Conservation (phyloP, 768 basidiomycete species). For the Plicaturopsis crispa region DNA sequence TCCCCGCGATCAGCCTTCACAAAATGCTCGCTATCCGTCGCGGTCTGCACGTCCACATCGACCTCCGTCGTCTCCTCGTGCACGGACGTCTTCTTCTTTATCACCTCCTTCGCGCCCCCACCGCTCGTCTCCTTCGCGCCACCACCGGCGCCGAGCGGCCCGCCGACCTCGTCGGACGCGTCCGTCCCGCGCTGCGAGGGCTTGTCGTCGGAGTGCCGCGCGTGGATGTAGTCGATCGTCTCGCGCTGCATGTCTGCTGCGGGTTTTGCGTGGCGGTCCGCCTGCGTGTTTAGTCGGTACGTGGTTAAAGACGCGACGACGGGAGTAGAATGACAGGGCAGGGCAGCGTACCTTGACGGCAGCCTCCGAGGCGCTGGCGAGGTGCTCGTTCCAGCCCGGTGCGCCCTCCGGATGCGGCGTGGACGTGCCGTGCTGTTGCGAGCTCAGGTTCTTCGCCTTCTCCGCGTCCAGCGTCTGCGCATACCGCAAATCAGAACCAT, state of each 20-base stretch:
- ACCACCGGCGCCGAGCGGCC: slow-evolving; percentile 20
- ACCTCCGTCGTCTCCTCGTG: slow-evolving; percentile 7
- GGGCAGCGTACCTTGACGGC: slow-evolving; percentile 44
- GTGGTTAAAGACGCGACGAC: background rate
- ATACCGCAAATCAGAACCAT: background rate
- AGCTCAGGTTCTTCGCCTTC: slow-evolving; percentile 42
- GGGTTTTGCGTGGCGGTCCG: slow-evolving; percentile 13
- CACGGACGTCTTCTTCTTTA: slow-evolving; percentile 10
- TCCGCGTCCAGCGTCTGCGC: slow-evolving; percentile 40
- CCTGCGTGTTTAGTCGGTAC: no score
- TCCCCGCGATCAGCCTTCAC: no score
- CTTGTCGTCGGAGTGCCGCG: slow-evolving; percentile 11
- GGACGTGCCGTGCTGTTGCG: slow-evolving; percentile 36
- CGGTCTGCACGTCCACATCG: background rate
- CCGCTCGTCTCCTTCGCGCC: slow-evolving; percentile 23
- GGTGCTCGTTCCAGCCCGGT: slow-evolving; percentile 66
- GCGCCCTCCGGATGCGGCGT: slow-evolving; percentile 43
- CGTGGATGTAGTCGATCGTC: slow-evolving; percentile 13
- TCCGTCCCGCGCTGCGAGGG: slow-evolving; percentile 16
- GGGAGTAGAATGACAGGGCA: background rate
- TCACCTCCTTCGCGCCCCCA: slow-evolving; percentile 20
- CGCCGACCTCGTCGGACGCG: slow-evolving; percentile 17
- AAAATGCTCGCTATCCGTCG: slow-evolving; percentile 9
- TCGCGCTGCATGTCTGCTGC: slow-evolving; percentile 11
- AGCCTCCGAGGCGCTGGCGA: slow-evolving; percentile 61